Base-by-base conservation (phyloP, 306 rosid species). In the Cicer bijugum region DNA sequence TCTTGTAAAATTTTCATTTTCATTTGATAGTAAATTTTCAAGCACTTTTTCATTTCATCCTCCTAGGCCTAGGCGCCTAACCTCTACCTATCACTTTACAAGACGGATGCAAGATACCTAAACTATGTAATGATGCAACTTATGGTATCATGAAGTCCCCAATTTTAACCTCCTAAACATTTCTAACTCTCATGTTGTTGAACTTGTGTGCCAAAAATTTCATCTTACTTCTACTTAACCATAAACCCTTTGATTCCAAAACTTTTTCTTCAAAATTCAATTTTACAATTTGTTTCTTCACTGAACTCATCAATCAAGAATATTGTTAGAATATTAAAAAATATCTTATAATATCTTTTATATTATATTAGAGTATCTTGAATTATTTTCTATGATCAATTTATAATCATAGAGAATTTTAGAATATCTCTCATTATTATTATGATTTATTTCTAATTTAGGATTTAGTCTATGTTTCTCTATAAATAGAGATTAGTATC, bases 241-340 rank as follows among this genome's bases (percentile, higher is more conserved):
- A 28, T 28, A 28, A 28, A 17, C 38, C 70, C 52, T 40, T 42
- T 64, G 51, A 40, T 64, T 64, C 51, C 70, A 64, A 64, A 42
- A 8, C 2, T 42, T 42, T 64, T 4, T 9, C 70, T 42, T 64
- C n/a, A 14, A 28, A 28, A 28, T 28, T 28, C 35, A 28, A 28
- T 28, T 28, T 28, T 28, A 28, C 35, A 28, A 28, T 28, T 28
- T 28, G 40, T 35, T 60, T 39, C 67, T 60, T 37, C 45, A 12
- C 23, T 20, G 1, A 7, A n/a, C 23, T 52, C 51, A 53, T 53
- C 12, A 51, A 69, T 57, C 37, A 67, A 1, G 19, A 17, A 17
- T 17, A 16, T 16, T 19, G 20, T 19, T 1, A 19, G 20, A 19
- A 19, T 19, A 19, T 19, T 19, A 19, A 1, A 19, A 19, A 19